Conservation (phyloP, 169 alveolate species). For the Perkinsus olseni region DNA sequence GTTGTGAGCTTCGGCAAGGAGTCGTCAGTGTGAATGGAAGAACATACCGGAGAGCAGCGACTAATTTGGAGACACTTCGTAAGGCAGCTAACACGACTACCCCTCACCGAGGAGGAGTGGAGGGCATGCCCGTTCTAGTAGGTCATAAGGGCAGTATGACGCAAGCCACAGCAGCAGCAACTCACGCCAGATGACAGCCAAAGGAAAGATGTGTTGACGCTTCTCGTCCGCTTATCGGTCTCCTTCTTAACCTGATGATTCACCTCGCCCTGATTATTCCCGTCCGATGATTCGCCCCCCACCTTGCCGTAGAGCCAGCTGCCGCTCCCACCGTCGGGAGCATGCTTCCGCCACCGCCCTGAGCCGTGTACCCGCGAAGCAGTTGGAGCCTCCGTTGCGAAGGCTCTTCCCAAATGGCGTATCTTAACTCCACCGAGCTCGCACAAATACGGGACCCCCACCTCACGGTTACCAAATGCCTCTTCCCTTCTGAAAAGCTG, state of each 20-base stretch:
- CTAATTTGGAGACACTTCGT: too few relatives aligned
- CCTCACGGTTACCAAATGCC: too few relatives aligned
- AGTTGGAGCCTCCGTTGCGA: neutral
- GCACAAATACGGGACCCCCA: too few relatives aligned
- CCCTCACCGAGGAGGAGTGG: too few relatives aligned
- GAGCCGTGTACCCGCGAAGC: neutral
- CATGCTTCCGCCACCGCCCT: neutral
- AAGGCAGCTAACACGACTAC: too few relatives aligned
- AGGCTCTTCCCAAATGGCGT: neutral
- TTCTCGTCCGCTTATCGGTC: neutral
- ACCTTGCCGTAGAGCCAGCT: neutral
- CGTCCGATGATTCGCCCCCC: too few relatives aligned
- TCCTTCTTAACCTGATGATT: neutral
- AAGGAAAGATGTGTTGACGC: neutral
- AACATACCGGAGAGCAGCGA: too few relatives aligned
- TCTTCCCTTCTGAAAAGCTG: neutral
- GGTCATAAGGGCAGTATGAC: neutral
- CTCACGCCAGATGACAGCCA: neutral
- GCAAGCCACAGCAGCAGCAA: neutral
- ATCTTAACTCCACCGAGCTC: too few relatives aligned
- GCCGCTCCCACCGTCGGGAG: neutral
- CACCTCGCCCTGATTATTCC: too few relatives aligned
- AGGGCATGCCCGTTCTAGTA: too few relatives aligned
- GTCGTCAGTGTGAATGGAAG: too few relatives aligned
- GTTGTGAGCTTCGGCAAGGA: too few relatives aligned